phyloP scores from a whole-genome alignment of 2,329 filamentous ascomycete species.

The Phialophora macrospora region DNA sequence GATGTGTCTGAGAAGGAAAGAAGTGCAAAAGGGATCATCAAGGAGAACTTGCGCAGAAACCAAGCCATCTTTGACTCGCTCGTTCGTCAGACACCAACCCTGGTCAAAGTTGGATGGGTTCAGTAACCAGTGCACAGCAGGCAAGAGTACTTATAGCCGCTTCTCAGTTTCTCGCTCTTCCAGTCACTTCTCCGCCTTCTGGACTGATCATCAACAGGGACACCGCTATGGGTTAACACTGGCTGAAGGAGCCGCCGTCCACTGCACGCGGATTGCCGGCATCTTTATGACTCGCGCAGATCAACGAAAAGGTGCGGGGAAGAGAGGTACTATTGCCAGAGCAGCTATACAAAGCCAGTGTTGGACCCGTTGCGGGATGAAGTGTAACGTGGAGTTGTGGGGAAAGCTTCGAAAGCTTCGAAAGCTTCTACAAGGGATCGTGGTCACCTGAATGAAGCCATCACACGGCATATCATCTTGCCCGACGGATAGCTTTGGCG shows the following conservation, averaged over 20 bases:
- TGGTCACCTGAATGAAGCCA: neutral
- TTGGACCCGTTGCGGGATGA: neutral
- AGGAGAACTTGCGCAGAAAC: neutral
- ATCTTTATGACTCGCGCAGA: neutral
- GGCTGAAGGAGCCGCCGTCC: neutral
- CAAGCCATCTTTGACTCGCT: neutral
- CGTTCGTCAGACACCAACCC: neutral
- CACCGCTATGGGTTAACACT: neutral
- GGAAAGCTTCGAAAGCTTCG: slow-evolving; percentile 10
- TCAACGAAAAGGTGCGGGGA: neutral
- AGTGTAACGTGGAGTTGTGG: neutral
- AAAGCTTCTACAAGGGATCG: neutral
- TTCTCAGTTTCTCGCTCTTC: neutral
- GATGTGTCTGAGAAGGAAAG: slow-evolving; percentile 10
- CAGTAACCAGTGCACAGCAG: neutral
- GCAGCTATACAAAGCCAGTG: neutral
- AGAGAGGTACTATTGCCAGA: neutral
- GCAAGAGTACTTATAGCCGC: neutral
- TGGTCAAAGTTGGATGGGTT: neutral
- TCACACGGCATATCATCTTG: neutral
- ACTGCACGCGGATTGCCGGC: neutral
- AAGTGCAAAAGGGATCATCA: neutral
- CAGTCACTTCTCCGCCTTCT: neutral
- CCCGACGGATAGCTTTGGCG: neutral
- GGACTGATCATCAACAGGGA: neutral